These are phyloP conservation scores for Simplicillium aogashimaense DNA, from an alignment of 2,329 filamentous ascomycete genomes.

Conservation along the genomic window DNA sequence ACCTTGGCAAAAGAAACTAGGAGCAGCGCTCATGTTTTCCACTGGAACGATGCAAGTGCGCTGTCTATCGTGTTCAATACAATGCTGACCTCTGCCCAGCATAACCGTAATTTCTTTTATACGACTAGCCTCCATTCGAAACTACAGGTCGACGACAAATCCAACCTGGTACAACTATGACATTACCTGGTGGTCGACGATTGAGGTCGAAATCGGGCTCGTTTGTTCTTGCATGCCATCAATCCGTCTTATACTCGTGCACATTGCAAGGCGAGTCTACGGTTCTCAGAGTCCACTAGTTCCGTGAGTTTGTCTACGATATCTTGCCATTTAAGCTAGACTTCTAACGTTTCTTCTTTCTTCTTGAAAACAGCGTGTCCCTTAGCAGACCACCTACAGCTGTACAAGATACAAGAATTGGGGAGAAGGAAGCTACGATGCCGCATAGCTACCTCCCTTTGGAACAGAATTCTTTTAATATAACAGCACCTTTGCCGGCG, in stretches of 20 bases:
- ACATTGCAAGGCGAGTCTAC: constrained; percentile 1
- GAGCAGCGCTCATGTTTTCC: constrained; percentile 31
- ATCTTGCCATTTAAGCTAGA: no score
- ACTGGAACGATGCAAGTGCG: constrained; percentile 24
- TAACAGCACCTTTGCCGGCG: no score
- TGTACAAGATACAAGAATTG: no score
- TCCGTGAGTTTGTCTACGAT: no score
- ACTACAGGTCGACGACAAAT: constrained; percentile 16
- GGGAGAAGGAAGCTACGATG: no score
- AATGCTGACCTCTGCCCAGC: constrained; percentile 2
- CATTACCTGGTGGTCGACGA: constrained; percentile 17
- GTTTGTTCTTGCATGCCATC: constrained; percentile 22
- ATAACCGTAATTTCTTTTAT: constrained; percentile 20
- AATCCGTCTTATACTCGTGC: constrained; percentile 14
- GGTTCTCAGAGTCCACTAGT: no score
- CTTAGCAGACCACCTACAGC: no score
- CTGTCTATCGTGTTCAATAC: background rate
- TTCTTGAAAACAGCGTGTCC: no score
- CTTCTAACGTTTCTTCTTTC: no score
- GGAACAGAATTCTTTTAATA: no score
- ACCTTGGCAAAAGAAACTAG: constrained; percentile 30
- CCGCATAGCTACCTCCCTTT: no score
- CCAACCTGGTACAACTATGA: constrained; percentile 19
- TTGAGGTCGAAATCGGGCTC: constrained; percentile 22
- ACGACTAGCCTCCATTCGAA: constrained; percentile 16